Conservation (phyloP, 2,329 filamentous ascomycete species). For the Monilinia fructigena region DNA sequence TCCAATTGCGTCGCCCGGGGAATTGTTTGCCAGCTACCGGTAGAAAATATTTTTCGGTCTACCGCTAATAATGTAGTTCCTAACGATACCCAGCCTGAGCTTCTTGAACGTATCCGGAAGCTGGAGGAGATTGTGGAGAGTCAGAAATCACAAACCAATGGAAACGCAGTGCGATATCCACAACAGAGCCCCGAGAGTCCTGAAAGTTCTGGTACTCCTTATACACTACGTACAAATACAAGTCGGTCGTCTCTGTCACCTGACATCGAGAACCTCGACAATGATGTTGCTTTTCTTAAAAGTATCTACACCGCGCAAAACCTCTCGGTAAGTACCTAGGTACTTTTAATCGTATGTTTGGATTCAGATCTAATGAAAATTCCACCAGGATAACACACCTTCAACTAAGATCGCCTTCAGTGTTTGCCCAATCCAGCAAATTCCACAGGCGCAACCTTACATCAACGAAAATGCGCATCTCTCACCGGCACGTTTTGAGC, state of each 20-base stretch:
- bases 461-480: conserved; percentile 17
- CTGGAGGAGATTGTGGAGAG: conserved; percentile 23
- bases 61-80: no score
- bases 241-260: conserved; percentile 2
- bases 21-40: conserved; percentile 22
- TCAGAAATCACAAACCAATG: conserved; percentile 3
- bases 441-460: conserved; percentile 20
- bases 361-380: no score
- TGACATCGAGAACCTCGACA: conserved; percentile 19
- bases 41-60: no score
- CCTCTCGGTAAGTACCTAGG: conserved; percentile 19
- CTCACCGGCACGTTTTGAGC: conserved; percentile 1
- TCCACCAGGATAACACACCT: neutral
- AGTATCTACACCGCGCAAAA: conserved; percentile 22
- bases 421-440: conserved; percentile 26
- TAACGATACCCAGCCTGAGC: conserved; percentile 13
- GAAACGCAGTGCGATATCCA: neutral
- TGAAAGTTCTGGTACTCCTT: neutral
- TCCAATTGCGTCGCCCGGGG: conserved; percentile 29
- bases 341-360: no score
- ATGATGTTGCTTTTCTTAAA: conserved; percentile 24
- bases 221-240: conserved; percentile 3
- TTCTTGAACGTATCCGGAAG: conserved; percentile 25
- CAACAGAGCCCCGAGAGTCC: neutral
- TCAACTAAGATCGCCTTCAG: conserved; percentile 22